Conservation (phyloP, 2,329 filamentous ascomycete species). For the Ceratocystis papillata region DNA sequence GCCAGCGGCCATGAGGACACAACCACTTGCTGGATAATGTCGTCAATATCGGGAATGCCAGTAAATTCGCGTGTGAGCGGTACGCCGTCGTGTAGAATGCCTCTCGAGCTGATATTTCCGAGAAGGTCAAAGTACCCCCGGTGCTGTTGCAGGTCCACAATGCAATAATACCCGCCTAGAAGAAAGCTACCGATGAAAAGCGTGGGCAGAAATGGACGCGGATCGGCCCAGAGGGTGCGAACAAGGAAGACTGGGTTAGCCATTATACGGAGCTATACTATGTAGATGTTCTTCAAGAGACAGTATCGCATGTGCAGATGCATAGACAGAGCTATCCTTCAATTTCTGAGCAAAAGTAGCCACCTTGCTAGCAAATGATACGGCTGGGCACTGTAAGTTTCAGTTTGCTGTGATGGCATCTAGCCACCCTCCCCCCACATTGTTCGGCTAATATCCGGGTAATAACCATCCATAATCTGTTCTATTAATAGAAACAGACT, state of each 20-base stretch:
- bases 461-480: no score
- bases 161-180: conserved; percentile 11
- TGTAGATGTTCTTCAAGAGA: neutral
- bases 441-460: no score
- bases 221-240: conserved; percentile 19
- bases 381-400: no score
- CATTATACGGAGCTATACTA: neutral
- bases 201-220: conserved; percentile 18
- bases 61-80: conserved; percentile 23
- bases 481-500: no score
- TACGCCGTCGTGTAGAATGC: conserved; percentile 15
- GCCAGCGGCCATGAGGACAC: conserved; percentile 26
- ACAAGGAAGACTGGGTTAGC: conserved; percentile 19
- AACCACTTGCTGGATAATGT: conserved; percentile 25
- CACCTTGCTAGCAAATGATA: no score
- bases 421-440: no score
- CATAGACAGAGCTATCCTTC: no score
- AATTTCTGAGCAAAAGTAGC: no score
- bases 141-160: conserved; percentile 14
- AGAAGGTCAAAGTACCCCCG: conserved; percentile 16
- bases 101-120: neutral
- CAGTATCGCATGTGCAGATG: no score
- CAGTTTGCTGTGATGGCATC: no score
- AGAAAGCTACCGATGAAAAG: conserved; percentile 14
- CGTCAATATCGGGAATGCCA: conserved; percentile 25